Percentiles rank a stretch among this genome's conserved stretches.
These are phyloP conservation scores for Cyberlindnera samutprakarnensis DNA, from an alignment of 805 yeast species.

Conservation along the genomic window DNA sequence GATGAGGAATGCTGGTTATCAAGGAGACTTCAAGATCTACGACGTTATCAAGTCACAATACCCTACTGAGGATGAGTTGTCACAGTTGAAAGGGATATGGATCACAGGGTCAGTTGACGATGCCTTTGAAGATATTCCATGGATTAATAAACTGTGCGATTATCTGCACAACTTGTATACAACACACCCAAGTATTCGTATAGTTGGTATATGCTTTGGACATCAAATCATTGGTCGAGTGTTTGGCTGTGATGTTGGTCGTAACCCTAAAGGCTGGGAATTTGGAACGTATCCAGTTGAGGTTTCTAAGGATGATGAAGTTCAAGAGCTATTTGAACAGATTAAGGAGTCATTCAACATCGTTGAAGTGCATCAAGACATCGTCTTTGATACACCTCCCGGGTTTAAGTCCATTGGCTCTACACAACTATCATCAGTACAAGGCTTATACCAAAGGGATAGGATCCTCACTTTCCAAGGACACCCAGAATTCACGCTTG, in stretches of 20 bases:
- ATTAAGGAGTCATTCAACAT: constrained; percentile 26
- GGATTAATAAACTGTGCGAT: constrained; percentile 34
- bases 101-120: constrained; percentile 48
- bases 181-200: constrained; percentile 25
- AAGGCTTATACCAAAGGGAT: constrained; percentile 53
- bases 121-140: constrained; percentile 32
- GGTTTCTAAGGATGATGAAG: constrained; percentile 33
- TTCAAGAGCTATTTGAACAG: constrained; percentile 19
- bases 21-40: constrained; percentile 26
- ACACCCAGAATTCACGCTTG: constrained; percentile 81
- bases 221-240: constrained; percentile 73
- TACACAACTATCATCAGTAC: constrained; percentile 48
- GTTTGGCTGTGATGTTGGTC: constrained; percentile 50
- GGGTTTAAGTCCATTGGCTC: constrained; percentile 41
- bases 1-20: constrained; percentile 20
- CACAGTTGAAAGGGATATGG: constrained; percentile 34
- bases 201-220: constrained; percentile 79
- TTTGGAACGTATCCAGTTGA: constrained; percentile 48
- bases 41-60: constrained; percentile 25
- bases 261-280: constrained; percentile 68
- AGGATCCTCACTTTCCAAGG: constrained; percentile 72
- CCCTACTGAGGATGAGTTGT: constrained; percentile 20
- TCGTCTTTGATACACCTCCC: constrained; percentile 37
- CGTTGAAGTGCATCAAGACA: constrained; percentile 54
- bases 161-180: constrained; percentile 22